Evolutionary conservation across 805 yeast species (phyloP).

Genomic region (Pichia insulana): DNA sequence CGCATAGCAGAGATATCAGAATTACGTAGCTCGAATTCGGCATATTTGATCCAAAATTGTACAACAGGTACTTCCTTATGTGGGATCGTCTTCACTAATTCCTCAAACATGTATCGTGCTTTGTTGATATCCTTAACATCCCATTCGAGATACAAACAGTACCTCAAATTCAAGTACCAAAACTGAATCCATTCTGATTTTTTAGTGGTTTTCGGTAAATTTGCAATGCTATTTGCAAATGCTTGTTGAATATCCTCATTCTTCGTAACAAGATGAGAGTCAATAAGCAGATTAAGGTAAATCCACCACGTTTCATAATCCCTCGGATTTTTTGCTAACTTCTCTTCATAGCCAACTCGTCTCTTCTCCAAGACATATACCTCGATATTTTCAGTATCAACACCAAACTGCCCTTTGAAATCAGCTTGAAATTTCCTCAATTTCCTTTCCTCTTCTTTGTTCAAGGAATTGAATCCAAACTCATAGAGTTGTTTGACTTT

Average conservation of each 20-base stretch:
- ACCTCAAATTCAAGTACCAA: slow-evolving; percentile 61
- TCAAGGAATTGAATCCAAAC: slow-evolving; percentile 38
- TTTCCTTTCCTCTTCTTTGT: slow-evolving; percentile 25
- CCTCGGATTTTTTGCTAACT: slow-evolving; percentile 35
- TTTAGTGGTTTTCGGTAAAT: slow-evolving; percentile 30
- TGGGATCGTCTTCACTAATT: slow-evolving; percentile 43
- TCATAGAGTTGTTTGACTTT: slow-evolving; percentile 52
- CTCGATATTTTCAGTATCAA: slow-evolving; percentile 41
- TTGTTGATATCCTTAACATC: slow-evolving; percentile 30
- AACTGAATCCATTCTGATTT: slow-evolving; percentile 54
- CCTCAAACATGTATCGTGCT: slow-evolving; percentile 44
- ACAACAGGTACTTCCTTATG: slow-evolving; percentile 56
- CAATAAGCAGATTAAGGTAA: slow-evolving; percentile 44
- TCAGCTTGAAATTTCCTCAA: slow-evolving; percentile 38
- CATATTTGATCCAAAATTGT: slow-evolving; percentile 63
- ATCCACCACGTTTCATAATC: slow-evolving; percentile 85
- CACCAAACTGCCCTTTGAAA: slow-evolving; percentile 61
- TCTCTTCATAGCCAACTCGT: slow-evolving; percentile 43
- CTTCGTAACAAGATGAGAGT: slow-evolving; percentile 17
- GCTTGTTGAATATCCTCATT: slow-evolving; percentile 27
- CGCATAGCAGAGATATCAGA: slow-evolving; percentile 46
- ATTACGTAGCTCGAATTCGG: slow-evolving; percentile 68
- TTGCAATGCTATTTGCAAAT: slow-evolving; percentile 37
- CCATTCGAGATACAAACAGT: slow-evolving; percentile 55
- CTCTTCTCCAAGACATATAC: slow-evolving; percentile 45